These are phyloP conservation scores for Exsudoporus floridanus DNA, from an alignment of 1,284 basidiomycete genomes.

Conservation along the genomic window DNA sequence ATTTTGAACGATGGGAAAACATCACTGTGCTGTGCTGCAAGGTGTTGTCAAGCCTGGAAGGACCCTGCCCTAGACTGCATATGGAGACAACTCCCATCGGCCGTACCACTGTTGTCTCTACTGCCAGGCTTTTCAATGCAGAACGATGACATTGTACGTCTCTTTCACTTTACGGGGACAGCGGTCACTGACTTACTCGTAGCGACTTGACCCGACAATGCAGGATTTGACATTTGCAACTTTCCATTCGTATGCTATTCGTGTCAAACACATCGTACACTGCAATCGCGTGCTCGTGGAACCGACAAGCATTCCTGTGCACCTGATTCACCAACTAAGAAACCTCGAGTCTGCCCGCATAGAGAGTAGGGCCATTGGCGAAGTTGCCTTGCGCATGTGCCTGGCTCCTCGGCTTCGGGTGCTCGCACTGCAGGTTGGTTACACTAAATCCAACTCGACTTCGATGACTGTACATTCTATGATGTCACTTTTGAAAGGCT, in stretches of 20 bases:
- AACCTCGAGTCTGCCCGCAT: slow-evolving; percentile 43
- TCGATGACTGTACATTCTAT: slow-evolving; percentile 25
- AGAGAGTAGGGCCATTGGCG: slow-evolving; percentile 36
- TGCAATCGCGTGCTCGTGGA: slow-evolving; percentile 34
- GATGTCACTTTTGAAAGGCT: slow-evolving; percentile 31
- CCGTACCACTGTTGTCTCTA: slow-evolving; percentile 48
- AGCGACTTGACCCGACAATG: slow-evolving; percentile 16
- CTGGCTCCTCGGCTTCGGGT: slow-evolving; percentile 39
- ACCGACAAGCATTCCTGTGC: slow-evolving; percentile 20
- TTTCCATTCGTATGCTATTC: slow-evolving; percentile 46
- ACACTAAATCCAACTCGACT: slow-evolving; percentile 9
- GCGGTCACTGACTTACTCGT: background rate
- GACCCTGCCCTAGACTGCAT: slow-evolving; percentile 56
- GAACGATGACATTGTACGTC: slow-evolving; percentile 13
- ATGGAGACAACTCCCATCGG: slow-evolving; percentile 48
- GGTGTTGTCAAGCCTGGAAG: slow-evolving; percentile 53
- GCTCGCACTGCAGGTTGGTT: slow-evolving; percentile 46
- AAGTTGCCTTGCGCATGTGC: slow-evolving; percentile 35
- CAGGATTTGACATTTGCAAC: slow-evolving; percentile 22
- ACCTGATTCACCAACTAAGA: slow-evolving; percentile 33
- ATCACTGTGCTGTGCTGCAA: slow-evolving; percentile 37
- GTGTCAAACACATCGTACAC: slow-evolving; percentile 48
- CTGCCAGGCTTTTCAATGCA: slow-evolving; percentile 35
- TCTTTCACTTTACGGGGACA: background rate
- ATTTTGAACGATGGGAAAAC: slow-evolving; percentile 32